A percentile compares a stretch with the other conserved stretches of the same genome.
Evolutionary conservation across 2,329 filamentous ascomycete genomes (phyloP).

Genomic region (Alternaria ethzedia): DNA sequence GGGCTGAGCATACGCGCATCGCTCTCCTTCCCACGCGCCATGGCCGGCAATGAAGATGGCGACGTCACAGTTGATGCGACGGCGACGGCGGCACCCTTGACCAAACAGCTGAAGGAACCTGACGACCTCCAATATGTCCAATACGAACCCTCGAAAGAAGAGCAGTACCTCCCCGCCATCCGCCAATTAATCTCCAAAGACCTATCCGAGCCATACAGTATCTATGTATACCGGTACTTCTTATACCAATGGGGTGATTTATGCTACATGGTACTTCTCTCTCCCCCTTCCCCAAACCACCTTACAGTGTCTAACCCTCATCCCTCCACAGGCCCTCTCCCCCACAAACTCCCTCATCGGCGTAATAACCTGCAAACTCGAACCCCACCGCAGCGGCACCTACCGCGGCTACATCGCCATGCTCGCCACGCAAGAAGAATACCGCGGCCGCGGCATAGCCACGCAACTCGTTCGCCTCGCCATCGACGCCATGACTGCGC

Average conservation of each 20-base stretch:
- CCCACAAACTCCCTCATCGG: constrained; percentile 70
- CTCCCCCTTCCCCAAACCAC: not conserved
- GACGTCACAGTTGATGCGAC: not conserved
- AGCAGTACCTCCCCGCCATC: constrained; percentile 80
- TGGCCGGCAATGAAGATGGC: constrained; percentile 5
- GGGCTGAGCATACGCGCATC: constrained; percentile 3
- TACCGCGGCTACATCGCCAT: constrained; percentile 96
- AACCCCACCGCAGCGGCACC: constrained; percentile 84
- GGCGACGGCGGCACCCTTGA: not conserved
- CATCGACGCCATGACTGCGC: constrained; percentile 86
- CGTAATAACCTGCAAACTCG: constrained; percentile 93
- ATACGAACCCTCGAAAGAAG: constrained; percentile 66
- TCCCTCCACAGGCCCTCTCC: constrained; percentile 42
- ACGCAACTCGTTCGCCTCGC: constrained; percentile 87
- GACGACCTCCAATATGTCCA: constrained; percentile 62
- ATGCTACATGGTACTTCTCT: constrained; percentile 80
- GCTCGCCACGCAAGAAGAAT: constrained; percentile 84
- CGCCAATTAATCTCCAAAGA: constrained; percentile 93
- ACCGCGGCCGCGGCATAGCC: constrained; percentile 83
- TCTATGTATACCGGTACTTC: constrained; percentile 99
- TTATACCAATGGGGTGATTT: constrained; percentile 96
- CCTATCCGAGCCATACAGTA: constrained; percentile 96
- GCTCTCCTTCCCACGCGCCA: constrained; percentile 1
- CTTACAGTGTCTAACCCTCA: constrained; percentile 37
- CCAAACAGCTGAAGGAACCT: constrained; percentile 10